Percentiles rank a stretch among this genome's conserved stretches.
Evolutionary conservation across 768 basidiomycete species (phyloP).

Genomic region (Mycena alexandri): DNA sequence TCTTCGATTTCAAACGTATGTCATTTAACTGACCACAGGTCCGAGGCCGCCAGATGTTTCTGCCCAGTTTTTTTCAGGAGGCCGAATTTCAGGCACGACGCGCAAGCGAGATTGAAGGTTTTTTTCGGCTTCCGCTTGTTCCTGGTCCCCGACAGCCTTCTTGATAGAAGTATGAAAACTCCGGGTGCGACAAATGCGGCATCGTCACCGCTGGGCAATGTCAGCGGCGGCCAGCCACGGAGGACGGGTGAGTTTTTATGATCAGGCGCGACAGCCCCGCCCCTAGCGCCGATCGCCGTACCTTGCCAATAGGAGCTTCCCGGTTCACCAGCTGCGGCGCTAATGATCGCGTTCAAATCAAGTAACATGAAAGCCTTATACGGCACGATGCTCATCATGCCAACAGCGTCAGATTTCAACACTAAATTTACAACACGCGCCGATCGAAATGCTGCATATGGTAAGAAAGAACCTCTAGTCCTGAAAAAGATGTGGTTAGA

Average conservation of each 20-base stretch:
- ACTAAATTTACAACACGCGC: constrained; percentile 28
- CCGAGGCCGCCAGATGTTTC: too few species aligned
- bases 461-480: constrained; percentile 47
- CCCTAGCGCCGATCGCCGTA: too few species aligned
- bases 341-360: too few species aligned
- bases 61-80: not conserved
- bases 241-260: not conserved
- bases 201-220: not conserved
- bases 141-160: constrained; percentile 33
- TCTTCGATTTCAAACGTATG: too few species aligned
- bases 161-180: not conserved
- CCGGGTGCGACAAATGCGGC: constrained; percentile 30
- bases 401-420: constrained; percentile 15
- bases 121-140: constrained; percentile 4
- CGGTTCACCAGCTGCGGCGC: too few species aligned
- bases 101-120: too few species aligned
- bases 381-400: not conserved
- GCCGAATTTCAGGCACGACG: too few species aligned
- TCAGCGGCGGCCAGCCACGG: not conserved
- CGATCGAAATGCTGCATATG: not conserved
- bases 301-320: too few species aligned
- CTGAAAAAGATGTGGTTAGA: constrained; percentile 44
- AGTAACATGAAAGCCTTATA: too few species aligned
- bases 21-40: too few species aligned
- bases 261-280: too few species aligned